These are phyloP conservation scores for Daldinia caldariorum DNA, from an alignment of 495 filamentous ascomycete genomes.

Conservation along the genomic window DNA sequence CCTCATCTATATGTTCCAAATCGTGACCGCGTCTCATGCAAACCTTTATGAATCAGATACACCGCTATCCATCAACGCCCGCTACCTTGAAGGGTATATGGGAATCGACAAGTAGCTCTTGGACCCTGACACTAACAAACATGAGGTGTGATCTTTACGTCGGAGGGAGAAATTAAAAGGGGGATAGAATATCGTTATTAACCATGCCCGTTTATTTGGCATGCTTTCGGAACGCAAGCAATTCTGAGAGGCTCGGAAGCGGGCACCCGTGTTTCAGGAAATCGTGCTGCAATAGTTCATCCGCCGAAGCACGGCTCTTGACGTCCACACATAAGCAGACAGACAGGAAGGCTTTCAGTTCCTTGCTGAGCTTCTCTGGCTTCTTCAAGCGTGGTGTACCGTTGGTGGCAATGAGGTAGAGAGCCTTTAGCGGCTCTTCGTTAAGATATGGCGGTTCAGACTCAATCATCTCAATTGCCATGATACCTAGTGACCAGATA, in stretches of 20 bases:
- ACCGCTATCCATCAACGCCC: constrained; percentile 15
- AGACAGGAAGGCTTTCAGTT: constrained; percentile 93
- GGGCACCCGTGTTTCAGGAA: constrained; percentile 83
- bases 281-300: constrained; percentile 83
- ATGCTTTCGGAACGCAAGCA: constrained; percentile 78
- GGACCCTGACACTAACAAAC: constrained; percentile 13
- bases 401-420: constrained; percentile 97
- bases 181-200: constrained; percentile 42
- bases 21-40: constrained; percentile 33
- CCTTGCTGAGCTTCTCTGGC: constrained; percentile 94
- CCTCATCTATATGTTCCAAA: constrained; percentile 39
- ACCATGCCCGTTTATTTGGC: constrained; percentile 53
- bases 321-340: constrained; percentile 97
- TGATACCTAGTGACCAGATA: constrained; percentile 98
- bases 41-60: constrained; percentile 35
- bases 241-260: constrained; percentile 79
- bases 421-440: constrained; percentile 95
- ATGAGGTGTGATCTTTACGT: constrained; percentile 6
- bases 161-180: constrained; percentile 16
- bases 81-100: constrained; percentile 14
- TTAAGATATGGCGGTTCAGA: constrained; percentile 97
- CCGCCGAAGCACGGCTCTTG: constrained; percentile 88
- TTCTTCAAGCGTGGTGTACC: constrained; percentile 97
- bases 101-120: constrained; percentile 21
- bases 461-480: constrained; percentile 99